These are phyloP conservation scores for Lipomyces orientalis DNA, from an alignment of 805 yeast genomes.

Conservation along the genomic window DNA sequence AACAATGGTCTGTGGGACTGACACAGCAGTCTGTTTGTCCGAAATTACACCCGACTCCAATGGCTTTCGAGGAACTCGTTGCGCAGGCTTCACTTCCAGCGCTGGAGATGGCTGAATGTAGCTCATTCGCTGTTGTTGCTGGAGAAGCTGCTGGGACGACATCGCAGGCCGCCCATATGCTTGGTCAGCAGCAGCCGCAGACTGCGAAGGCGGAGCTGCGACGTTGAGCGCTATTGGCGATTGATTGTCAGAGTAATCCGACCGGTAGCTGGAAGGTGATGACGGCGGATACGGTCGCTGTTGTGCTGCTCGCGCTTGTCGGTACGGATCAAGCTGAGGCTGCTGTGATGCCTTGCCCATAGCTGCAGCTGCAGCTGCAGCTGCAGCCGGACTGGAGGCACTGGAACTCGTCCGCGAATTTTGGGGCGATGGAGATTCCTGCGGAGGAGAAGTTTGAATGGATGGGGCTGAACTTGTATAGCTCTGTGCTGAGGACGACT, in stretches of 20 bases:
- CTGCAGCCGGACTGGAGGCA: conserved; percentile 10
- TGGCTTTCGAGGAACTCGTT: conserved; percentile 13
- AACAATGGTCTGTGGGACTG: conserved; percentile 13
- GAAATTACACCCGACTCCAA: not conserved
- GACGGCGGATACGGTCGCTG: conserved; percentile 14
- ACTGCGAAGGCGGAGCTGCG: not conserved
- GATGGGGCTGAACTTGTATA: conserved; percentile 1
- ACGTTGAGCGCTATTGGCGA: conserved; percentile 36
- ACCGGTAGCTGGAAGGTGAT: conserved; percentile 8
- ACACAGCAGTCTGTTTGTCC: conserved; percentile 10
- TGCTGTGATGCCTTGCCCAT: conserved; percentile 2
- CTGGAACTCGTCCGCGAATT: conserved; percentile 2
- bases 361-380: conserved; percentile 16
- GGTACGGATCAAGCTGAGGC: not conserved
- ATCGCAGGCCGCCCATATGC: not conserved
- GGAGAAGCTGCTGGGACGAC: not conserved
- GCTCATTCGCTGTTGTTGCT: not conserved
- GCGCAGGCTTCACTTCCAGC: not conserved
- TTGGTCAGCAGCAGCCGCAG: conserved; percentile 4
- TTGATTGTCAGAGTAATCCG: conserved; percentile 25
- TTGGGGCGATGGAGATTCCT: not conserved
- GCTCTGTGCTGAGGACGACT: not conserved
- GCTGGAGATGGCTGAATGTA: conserved; percentile 9
- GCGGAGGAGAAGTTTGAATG: conserved; percentile 2
- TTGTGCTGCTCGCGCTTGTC: not conserved